A percentile compares a stretch with the other conserved stretches of the same genome.
These are phyloP conservation scores for Incumbomyces lentus DNA, from an alignment of 2,329 filamentous ascomycete species.

Conservation along the genomic window DNA sequence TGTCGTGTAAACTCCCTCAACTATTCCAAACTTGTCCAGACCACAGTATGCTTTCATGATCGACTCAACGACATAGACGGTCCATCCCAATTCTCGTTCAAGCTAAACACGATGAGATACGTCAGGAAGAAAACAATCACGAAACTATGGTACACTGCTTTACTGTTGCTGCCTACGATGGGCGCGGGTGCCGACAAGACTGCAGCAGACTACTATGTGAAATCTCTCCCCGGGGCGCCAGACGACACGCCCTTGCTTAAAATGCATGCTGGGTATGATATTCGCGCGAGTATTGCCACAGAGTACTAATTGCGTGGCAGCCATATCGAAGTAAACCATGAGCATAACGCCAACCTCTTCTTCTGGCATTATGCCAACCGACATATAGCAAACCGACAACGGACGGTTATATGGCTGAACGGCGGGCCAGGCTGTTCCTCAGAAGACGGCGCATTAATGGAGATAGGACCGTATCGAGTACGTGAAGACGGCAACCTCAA, in stretches of 20 bases:
- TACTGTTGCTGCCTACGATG: not conserved
- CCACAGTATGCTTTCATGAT: slow-evolving; percentile 4
- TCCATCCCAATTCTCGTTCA: no score
- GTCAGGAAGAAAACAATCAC: not conserved
- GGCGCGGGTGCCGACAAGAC: slow-evolving; percentile 39
- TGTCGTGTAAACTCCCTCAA: no score
- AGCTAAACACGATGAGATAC: no score
- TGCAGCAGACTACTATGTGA: slow-evolving; percentile 83
- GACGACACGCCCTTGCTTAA: slow-evolving; percentile 62
- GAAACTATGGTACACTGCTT: not conserved
- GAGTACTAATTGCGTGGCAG: slow-evolving; percentile 36
- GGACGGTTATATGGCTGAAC: slow-evolving; percentile 94
- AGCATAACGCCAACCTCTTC: slow-evolving; percentile 86
- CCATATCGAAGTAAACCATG: slow-evolving; percentile 79
- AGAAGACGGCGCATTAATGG: slow-evolving; percentile 93
- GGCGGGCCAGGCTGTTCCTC: slow-evolving; percentile 95
- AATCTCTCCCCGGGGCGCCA: slow-evolving; percentile 73
- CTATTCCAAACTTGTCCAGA: not conserved
- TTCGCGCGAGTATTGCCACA: slow-evolving; percentile 2
- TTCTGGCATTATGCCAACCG: slow-evolving; percentile 98
- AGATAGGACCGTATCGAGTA: slow-evolving; percentile 85
- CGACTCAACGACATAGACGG: not conserved
- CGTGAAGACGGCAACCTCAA: slow-evolving; percentile 60
- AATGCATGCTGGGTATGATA: slow-evolving; percentile 90
- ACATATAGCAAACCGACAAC: slow-evolving; percentile 82